Evolutionary conservation across 495 filamentous ascomycete genomes (phyloP).

Genomic region (Penicillium canescens): DNA sequence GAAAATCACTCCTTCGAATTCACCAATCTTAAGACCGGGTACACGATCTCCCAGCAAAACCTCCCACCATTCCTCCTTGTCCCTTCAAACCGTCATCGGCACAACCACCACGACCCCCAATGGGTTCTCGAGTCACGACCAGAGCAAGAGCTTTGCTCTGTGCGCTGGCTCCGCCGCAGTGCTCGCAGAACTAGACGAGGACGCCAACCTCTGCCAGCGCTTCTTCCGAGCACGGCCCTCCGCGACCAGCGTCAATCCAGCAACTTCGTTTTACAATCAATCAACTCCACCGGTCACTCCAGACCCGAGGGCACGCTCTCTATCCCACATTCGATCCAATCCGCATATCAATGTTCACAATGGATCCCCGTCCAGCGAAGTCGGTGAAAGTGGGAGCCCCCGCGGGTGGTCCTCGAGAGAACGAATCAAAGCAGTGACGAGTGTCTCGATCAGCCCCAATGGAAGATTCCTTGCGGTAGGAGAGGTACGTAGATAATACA

Average conservation of each 20-base stretch:
- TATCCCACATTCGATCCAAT: conserved; percentile 33
- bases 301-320: conserved; percentile 36
- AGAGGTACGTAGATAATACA: conserved; percentile 57
- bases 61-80: conserved; percentile 55
- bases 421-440: conserved; percentile 94
- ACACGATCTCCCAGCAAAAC: conserved; percentile 63
- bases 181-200: conserved; percentile 75
- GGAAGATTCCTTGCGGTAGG: conserved; percentile 88
- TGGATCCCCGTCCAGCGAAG: conserved; percentile 43
- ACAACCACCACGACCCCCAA: conserved; percentile 82
- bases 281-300: conserved; percentile 58
- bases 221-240: conserved; percentile 89
- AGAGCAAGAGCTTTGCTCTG: conserved; percentile 74
- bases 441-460: conserved; percentile 86
- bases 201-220: conserved; percentile 71
- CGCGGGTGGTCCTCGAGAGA: conserved; percentile 85
- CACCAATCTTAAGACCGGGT: conserved; percentile 63
- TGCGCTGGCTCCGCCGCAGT: conserved; percentile 94
- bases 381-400: conserved; percentile 60
- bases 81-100: conserved; percentile 81
- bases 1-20: conserved; percentile 80
- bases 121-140: conserved; percentile 79
- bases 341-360: conserved; percentile 27
- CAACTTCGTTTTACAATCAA: conserved; percentile 56
- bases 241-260: conserved; percentile 63